Evolutionary conservation across 1,284 basidiomycete species (phyloP).

Genomic region (Irpex lacteus): DNA sequence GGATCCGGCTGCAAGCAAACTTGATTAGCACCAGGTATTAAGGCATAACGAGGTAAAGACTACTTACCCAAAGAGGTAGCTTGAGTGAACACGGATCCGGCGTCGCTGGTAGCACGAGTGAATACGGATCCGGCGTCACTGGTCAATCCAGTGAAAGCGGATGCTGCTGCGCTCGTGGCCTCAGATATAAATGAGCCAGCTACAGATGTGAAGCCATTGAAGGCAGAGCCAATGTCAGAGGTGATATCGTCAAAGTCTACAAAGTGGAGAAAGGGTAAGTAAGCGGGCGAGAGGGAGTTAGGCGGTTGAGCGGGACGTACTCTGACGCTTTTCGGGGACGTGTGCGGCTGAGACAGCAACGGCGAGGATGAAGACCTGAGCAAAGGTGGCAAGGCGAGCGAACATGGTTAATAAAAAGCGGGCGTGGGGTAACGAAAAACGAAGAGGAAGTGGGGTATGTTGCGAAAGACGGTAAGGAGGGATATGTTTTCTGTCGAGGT

Average conservation of each 20-base stretch:
- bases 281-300: slow-evolving; percentile 14
- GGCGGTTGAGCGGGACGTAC: slow-evolving; percentile 13
- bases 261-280: not conserved
- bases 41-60: not conserved
- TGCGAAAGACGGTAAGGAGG: not conserved
- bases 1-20: slow-evolving; percentile 13
- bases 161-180: not conserved
- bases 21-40: not conserved
- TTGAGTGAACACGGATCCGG: slow-evolving; percentile 9
- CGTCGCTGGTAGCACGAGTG: slow-evolving; percentile 27
- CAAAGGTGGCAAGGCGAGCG: slow-evolving; percentile 10
- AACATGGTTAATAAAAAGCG: slow-evolving; percentile 17
- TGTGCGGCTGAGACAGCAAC: slow-evolving; percentile 10
- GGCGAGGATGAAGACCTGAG: slow-evolving; percentile 15
- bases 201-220: slow-evolving; percentile 28
- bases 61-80: slow-evolving; percentile 14
- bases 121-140: slow-evolving; percentile 32
- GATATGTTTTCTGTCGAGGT: not conserved
- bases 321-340: slow-evolving; percentile 24
- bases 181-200: slow-evolving; percentile 4
- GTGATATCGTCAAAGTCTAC: slow-evolving; percentile 27
- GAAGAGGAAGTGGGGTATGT: not conserved
- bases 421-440: not conserved
- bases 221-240: slow-evolving; percentile 26
- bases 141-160: slow-evolving; percentile 14